These are phyloP conservation scores for Crucihimalaya himalaica DNA, from an alignment of 345 rosid species.

Conservation along the genomic window DNA sequence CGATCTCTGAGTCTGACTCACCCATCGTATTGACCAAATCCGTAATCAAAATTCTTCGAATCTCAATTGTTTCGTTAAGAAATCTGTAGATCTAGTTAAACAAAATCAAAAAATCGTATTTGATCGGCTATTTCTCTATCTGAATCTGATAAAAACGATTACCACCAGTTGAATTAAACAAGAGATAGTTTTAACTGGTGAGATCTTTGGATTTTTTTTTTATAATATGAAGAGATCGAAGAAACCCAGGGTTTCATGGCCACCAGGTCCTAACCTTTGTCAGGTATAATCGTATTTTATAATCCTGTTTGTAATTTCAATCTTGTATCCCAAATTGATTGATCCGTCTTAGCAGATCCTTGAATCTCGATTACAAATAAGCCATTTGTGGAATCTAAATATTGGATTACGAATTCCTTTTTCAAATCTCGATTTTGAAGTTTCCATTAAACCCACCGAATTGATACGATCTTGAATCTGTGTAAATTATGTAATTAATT, in stretches of 20 bases:
- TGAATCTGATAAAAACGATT: conserved; percentile 10
- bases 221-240: conserved; percentile 48
- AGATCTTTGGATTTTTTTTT: neutral
- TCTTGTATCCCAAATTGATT: neutral
- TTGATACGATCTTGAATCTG: neutral
- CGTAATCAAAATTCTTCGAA: neutral
- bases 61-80: neutral
- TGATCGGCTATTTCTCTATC: neutral
- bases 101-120: too few species aligned
- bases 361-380: neutral
- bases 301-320: neutral
- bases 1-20: too few species aligned
- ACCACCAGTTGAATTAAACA: too few species aligned
- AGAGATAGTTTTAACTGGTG: too few species aligned
- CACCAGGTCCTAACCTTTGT: conserved; percentile 52
- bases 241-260: conserved; percentile 69
- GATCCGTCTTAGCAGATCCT: neutral
- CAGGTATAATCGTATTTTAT: conserved; percentile 48
- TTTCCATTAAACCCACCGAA: neutral
- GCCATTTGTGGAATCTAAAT: neutral
- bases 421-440: neutral
- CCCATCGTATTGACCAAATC: conserved; percentile 5
- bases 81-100: conserved; percentile 26
- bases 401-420: neutral
- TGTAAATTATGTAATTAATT: neutral